Evolutionary conservation across 1,284 basidiomycete species (phyloP).

Genomic region (Crepidotus sp.): DNA sequence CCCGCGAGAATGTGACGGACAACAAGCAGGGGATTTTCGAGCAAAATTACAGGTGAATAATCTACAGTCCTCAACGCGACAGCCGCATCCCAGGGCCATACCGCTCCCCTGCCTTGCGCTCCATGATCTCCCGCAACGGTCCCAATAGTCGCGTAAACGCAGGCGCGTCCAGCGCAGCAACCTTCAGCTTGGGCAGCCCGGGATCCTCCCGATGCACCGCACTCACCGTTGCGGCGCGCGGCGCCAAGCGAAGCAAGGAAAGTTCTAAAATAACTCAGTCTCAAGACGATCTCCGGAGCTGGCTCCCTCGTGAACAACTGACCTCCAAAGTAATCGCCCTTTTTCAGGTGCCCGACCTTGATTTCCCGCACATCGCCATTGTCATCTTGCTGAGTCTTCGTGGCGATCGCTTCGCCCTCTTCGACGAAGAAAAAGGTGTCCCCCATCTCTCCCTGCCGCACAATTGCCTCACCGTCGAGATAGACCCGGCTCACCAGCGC

Average conservation of each 20-base stretch:
- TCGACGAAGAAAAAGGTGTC: constrained; percentile 98
- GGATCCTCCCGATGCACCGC: constrained; percentile 52
- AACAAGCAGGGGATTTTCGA: too few relatives aligned
- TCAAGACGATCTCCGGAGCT: background rate
- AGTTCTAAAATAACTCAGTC: constrained; percentile 46
- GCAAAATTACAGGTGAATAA: too few relatives aligned
- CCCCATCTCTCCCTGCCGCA: constrained; percentile 88
- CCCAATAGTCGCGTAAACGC: constrained; percentile 94
- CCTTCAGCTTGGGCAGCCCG: constrained; percentile 65
- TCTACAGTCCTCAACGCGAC: constrained; percentile 6
- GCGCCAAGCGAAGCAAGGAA: constrained; percentile 72
- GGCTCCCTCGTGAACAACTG: constrained; percentile 23
- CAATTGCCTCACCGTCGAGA: constrained; percentile 78
- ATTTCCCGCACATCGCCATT: constrained; percentile 57
- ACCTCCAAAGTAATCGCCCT: constrained; percentile 99
- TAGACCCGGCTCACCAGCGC: constrained; percentile 83
- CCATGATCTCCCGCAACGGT: constrained; percentile 83
- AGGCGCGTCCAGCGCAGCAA: constrained; percentile 88
- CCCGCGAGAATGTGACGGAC: too few relatives aligned
- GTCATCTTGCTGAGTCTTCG: constrained; percentile 59
- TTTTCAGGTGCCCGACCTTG: constrained; percentile 67
- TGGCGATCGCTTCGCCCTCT: constrained; percentile 83
- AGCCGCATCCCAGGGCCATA: constrained; percentile 24
- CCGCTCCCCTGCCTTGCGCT: constrained; percentile 59
- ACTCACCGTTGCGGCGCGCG: constrained; percentile 90